Percentiles rank a stretch among this genome's conserved stretches.
phyloP scores from a whole-genome alignment of 192 early-diverging fungal species.

The Coemansia sp. region DNA sequence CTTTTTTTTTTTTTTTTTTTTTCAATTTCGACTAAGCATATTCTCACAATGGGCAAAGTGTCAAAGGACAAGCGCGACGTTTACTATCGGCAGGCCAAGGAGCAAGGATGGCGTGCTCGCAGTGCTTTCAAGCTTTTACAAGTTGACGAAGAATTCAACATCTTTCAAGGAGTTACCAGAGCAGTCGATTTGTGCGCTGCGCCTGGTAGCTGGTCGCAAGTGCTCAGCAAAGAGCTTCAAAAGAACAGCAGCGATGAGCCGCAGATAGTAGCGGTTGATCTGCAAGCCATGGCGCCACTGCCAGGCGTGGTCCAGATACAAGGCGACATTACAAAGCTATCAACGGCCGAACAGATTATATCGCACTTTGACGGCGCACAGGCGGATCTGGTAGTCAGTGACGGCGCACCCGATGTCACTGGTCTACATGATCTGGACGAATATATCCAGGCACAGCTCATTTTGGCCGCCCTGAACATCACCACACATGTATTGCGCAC shows the following conservation, averaged over 20 bases:
- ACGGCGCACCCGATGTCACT: slow-evolving; percentile 96
- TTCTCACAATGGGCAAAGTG: slow-evolving; percentile 68
- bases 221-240: slow-evolving; percentile 68
- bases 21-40: not conserved
- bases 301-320: slow-evolving; percentile 93
- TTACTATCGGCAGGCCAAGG: slow-evolving; percentile 95
- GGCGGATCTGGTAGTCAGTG: slow-evolving; percentile 94
- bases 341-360: slow-evolving; percentile 90
- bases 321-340: slow-evolving; percentile 96
- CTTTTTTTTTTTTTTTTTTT: not conserved
- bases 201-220: slow-evolving; percentile 97
- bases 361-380: slow-evolving; percentile 83
- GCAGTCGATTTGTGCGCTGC: slow-evolving; percentile 98
- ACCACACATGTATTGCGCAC: slow-evolving; percentile 88
- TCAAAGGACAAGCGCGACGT: slow-evolving; percentile 96
- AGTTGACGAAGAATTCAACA: slow-evolving; percentile 91
- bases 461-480: slow-evolving; percentile 95
- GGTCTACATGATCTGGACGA: slow-evolving; percentile 99
- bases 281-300: slow-evolving; percentile 96
- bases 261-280: slow-evolving; percentile 92
- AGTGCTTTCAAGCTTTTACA: slow-evolving; percentile 98
- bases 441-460: slow-evolving; percentile 96
- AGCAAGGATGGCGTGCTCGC: slow-evolving; percentile 96
- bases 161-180: slow-evolving; percentile 83
- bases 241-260: slow-evolving; percentile 57